Evolutionary conservation across 1,284 basidiomycete genomes (phyloP).

Genomic region (Apiotrichum porosum): DNA sequence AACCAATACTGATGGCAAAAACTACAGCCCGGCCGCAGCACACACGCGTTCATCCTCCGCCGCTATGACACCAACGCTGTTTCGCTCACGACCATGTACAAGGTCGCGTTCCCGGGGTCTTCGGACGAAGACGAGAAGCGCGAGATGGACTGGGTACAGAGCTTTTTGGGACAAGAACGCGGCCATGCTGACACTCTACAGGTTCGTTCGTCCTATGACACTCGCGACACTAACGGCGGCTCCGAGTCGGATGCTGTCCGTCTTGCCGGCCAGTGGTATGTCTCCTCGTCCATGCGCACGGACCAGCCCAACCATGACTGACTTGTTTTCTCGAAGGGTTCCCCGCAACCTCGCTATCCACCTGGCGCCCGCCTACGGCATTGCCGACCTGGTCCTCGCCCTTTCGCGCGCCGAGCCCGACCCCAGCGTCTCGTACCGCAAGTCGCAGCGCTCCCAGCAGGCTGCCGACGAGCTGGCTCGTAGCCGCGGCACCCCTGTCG

Average conservation of each 20-base stretch:
- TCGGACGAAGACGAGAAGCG: conserved; percentile 70
- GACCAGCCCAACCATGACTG: neutral
- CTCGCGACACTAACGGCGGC: conserved; percentile 74
- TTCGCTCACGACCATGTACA: conserved; percentile 95
- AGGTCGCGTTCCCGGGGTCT: conserved; percentile 87
- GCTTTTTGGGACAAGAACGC: no score
- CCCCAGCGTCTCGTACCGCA: conserved; percentile 67
- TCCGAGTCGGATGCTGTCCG: conserved; percentile 58
- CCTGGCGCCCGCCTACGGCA: conserved; percentile 51
- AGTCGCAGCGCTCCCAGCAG: conserved; percentile 50
- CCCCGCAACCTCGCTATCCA: conserved; percentile 63
- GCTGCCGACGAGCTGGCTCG: conserved; percentile 41
- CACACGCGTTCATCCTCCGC: conserved; percentile 87
- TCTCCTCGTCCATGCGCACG: conserved; percentile 1
- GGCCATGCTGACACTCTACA: conserved; percentile 8
- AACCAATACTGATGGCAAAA: conserved; percentile 5
- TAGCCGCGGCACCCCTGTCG: conserved; percentile 2
- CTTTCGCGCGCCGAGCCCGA: conserved; percentile 74
- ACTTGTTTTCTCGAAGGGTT: conserved; percentile 60
- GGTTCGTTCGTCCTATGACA: conserved; percentile 61
- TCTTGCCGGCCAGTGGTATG: conserved; percentile 72
- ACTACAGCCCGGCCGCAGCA: conserved; percentile 23
- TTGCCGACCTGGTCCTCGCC: conserved; percentile 54
- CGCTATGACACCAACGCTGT: conserved; percentile 94
- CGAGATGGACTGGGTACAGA: conserved; percentile 70